Percentiles rank a stretch among this genome's conserved stretches.
Evolutionary conservation across 148 eudicot species (phyloP).

Genomic region (Polygonum maritimum): DNA sequence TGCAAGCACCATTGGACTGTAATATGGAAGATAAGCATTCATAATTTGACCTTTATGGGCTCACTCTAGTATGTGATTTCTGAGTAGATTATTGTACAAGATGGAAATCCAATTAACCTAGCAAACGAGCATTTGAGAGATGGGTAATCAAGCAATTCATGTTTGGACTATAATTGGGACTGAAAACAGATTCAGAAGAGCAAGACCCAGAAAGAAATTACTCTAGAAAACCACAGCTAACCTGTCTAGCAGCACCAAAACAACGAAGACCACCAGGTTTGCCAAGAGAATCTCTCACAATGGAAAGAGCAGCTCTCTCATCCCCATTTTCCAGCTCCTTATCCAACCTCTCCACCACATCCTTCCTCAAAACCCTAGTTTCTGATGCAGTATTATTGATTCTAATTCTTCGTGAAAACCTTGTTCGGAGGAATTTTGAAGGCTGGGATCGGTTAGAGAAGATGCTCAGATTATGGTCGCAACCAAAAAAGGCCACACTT

Average conservation of each 20-base stretch:
- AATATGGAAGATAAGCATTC: background rate
- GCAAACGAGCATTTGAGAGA: background rate
- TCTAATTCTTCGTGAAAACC: background rate
- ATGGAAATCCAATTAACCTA: background rate
- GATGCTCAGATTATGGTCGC: background rate
- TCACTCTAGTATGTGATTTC: background rate
- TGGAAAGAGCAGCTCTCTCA: slow-evolving; percentile 59
- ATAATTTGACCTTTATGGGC: too few species aligned
- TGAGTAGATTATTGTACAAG: background rate
- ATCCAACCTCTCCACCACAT: slow-evolving; percentile 57
- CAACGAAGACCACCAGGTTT: slow-evolving; percentile 58
- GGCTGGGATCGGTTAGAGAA: background rate
- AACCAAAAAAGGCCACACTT: background rate
- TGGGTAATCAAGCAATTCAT: background rate
- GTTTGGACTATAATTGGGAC: background rate
- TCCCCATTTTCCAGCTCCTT: slow-evolving; percentile 53
- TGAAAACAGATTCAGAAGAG: background rate
- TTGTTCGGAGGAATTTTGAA: background rate
- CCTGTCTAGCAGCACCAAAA: slow-evolving; percentile 92
- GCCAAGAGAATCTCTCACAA: slow-evolving; percentile 51
- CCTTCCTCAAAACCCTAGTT: slow-evolving; percentile 25
- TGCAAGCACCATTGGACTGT: background rate
- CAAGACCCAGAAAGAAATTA: background rate
- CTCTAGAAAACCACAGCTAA: background rate
- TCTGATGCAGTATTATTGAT: slow-evolving; percentile 14